Base-by-base conservation (phyloP, 768 basidiomycete genomes). In the Pleurotus ostreatus region DNA sequence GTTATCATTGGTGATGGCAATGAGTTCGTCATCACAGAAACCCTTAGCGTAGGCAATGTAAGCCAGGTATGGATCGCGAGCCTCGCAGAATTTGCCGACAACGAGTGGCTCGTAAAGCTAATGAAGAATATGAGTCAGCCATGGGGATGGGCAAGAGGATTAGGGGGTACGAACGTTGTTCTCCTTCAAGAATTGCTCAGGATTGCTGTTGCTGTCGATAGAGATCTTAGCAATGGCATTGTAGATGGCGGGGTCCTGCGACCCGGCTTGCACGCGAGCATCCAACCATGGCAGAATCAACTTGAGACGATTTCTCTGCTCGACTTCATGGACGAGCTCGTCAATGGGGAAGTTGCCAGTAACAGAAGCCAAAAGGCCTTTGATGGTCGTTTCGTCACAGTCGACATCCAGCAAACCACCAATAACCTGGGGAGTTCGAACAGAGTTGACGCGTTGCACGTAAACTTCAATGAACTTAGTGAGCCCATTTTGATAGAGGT, bases 21-120 rank as follows among this genome's bases (percentile, higher is more conserved):
- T 95, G 58, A 99, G 82, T 71, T 99, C 97, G 4, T 98, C 94
- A 61, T 99, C 97, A 68, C 97, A 99, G 72, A 98, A 89, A 56
- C 97, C 97, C 70, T 98, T 98, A 38, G 97, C 97, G 67, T 98
- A 99, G 0, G 97, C 97, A 63, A 99, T 98, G 74, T 96, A 99
- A 20, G 97, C 97, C 57, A 99, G 79, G 75, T 97, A 98, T 1
- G 97, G 97, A 68, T 99, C 97, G 43, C 97, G 89, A 53, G 92
- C 92, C 74, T 98, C 97, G 74, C 97, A 99, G 82, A 98, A 99
- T 74, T 98, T 98, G 55, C 97, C 97, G 59, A 99, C 94, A 40
- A 97, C 87, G 48, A 97, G 78, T 2, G 97, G 97, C 64, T 99
- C 97, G 71, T 98, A 99, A 22, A 98, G 72, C 93, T 95, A 55